Percentiles rank a stretch among this genome's conserved stretches.
These are phyloP conservation scores for Pulicaria dysenterica DNA, from an alignment of 129 eudicot genomes.

Conservation along the genomic window DNA sequence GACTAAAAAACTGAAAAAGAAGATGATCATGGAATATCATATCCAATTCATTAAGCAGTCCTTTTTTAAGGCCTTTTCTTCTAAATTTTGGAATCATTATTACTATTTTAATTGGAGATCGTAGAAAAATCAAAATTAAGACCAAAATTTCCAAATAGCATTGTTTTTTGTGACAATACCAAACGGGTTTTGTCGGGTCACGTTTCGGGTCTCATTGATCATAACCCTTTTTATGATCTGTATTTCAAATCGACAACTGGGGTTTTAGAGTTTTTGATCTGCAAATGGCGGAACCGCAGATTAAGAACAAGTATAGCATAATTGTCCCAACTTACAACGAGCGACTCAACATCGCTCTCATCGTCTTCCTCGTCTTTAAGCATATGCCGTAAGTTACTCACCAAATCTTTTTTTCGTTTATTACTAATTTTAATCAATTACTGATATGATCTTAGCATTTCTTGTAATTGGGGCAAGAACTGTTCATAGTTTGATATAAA, in stretches of 20 bases:
- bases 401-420: neutral
- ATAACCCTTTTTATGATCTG: neutral
- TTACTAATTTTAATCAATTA: neutral
- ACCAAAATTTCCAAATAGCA: no score
- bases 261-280: slow-evolving; percentile 38
- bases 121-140: no score
- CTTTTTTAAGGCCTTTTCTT: no score
- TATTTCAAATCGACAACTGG: slow-evolving; percentile 18
- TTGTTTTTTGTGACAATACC: neutral
- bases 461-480: slow-evolving; percentile 1
- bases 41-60: no score
- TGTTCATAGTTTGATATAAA: neutral
- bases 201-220: slow-evolving; percentile 10
- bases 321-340: slow-evolving; percentile 91
- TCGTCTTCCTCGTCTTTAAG: slow-evolving; percentile 87
- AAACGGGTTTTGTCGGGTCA: slow-evolving; percentile 13
- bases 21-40: no score
- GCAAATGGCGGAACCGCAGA: slow-evolving; percentile 37
- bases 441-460: neutral
- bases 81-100: no score
- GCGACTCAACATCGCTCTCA: slow-evolving; percentile 91
- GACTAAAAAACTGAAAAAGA: no score
- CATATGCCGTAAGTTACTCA: slow-evolving; percentile 52
- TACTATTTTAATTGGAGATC: no score
- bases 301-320: slow-evolving; percentile 67